Percentiles rank a stretch among this genome's conserved stretches.
Conservation (phyloP, 2,329 filamentous ascomycete genomes). For the Cladosporium sp. region DNA sequence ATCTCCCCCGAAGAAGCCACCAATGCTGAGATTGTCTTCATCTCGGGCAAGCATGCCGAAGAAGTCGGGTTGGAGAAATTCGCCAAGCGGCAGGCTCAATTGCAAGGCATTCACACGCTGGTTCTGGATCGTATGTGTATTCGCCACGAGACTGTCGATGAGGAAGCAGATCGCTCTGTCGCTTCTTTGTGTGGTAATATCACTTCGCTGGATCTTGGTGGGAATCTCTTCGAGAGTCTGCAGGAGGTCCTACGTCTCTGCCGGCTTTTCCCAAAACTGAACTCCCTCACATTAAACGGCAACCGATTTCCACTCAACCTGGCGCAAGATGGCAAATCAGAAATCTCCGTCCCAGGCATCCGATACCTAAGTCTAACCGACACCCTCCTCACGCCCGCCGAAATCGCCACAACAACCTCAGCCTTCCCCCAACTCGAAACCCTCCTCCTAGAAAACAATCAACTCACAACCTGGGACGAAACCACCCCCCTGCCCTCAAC, state of each 20-base stretch:
- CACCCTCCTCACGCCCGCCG: constrained; percentile 38
- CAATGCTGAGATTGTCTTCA: constrained; percentile 55
- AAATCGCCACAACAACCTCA: constrained; percentile 37
- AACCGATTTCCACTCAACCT: constrained; percentile 67
- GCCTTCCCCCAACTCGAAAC: constrained; percentile 53
- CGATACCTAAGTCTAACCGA: constrained; percentile 44
- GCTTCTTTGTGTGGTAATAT: constrained; percentile 52
- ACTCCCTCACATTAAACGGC: constrained; percentile 41
- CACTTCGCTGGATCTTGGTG: constrained; percentile 74
- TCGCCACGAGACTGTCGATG: constrained; percentile 19
- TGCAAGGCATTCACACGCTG: constrained; percentile 73
- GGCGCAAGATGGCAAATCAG: neutral
- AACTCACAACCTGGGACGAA: constrained; percentile 32
- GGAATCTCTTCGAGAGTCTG: constrained; percentile 71
- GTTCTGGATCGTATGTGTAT: constrained; percentile 75
- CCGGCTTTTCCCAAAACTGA: constrained; percentile 60
- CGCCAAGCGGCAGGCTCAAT: constrained; percentile 67
- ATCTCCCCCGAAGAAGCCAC: constrained; percentile 47
- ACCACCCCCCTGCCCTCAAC: constrained; percentile 44
- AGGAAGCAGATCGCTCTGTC: constrained; percentile 44
- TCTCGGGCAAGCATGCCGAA: constrained; percentile 79
- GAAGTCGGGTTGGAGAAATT: constrained; percentile 97
- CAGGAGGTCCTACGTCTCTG: constrained; percentile 67
- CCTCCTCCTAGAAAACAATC: constrained; percentile 44
- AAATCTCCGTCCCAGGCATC: constrained; percentile 12